phyloP scores from a whole-genome alignment of 805 yeast species.

The Candida maris region DNA sequence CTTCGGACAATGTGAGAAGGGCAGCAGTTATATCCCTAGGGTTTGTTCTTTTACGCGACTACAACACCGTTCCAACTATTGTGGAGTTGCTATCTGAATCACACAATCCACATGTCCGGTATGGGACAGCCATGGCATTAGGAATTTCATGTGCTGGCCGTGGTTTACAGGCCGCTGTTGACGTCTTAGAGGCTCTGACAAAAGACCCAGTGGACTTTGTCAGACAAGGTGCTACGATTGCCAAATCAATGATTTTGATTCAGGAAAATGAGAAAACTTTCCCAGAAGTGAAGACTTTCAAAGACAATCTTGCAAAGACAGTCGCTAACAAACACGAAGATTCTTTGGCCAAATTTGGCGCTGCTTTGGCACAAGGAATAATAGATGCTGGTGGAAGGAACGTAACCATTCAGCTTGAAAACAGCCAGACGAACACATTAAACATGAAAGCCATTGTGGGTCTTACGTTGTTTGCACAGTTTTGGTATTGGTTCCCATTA shows the following conservation, averaged over 20 bases:
- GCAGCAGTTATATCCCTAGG: conserved; percentile 93
- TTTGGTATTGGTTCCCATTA: conserved; percentile 98
- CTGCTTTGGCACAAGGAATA: conserved; percentile 94
- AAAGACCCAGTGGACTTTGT: conserved; percentile 96
- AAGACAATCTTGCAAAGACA: conserved; percentile 70
- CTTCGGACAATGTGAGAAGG: conserved; percentile 93
- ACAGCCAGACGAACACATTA: conserved; percentile 81
- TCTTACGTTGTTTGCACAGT: conserved; percentile 81
- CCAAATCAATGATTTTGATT: conserved; percentile 84
- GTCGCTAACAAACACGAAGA: conserved; percentile 89
- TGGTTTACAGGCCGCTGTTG: conserved; percentile 82
- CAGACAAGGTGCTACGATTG: conserved; percentile 95
- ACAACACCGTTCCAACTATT: conserved; percentile 90
- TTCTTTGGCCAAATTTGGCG: conserved; percentile 96
- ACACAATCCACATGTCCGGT: conserved; percentile 96
- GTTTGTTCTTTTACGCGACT: conserved; percentile 84
- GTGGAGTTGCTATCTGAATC: conserved; percentile 90
- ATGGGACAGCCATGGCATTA: conserved; percentile 95
- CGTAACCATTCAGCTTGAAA: conserved; percentile 89
- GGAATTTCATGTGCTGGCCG: conserved; percentile 98
- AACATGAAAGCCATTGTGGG: conserved; percentile 93
- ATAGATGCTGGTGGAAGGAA: conserved; percentile 98
- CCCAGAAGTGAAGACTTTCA: conserved; percentile 76
- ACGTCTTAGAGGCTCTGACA: conserved; percentile 86
- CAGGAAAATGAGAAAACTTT: conserved; percentile 79